Conservation (phyloP, 257 asterid species). For the Fraxinus excelsior region DNA sequence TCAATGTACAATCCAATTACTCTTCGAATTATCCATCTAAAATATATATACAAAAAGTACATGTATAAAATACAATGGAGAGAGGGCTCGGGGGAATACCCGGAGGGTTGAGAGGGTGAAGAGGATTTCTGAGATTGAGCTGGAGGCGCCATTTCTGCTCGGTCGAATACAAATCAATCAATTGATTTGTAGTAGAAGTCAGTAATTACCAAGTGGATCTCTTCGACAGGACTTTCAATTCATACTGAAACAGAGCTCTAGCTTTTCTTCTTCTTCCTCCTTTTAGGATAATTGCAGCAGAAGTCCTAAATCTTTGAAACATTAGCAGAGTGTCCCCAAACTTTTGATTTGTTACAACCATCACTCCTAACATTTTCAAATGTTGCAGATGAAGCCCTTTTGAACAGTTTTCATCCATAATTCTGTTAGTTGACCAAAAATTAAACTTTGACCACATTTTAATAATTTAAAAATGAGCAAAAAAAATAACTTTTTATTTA, state of each 20-base stretch:
- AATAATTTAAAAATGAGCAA: too few species aligned
- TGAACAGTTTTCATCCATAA: too few species aligned
- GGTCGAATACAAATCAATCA: neutral
- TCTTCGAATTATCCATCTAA: conserved; percentile 3
- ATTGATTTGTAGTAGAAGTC: neutral
- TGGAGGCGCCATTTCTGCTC: conserved; percentile 73
- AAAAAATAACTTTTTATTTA: too few species aligned
- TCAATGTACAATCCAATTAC: conserved; percentile 10
- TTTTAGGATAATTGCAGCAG: too few species aligned
- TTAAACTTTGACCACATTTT: too few species aligned
- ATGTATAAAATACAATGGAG: neutral
- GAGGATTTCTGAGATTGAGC: conserved; percentile 78
- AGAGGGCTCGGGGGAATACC: conserved; percentile 45
- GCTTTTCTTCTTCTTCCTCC: neutral
- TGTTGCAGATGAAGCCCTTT: too few species aligned
- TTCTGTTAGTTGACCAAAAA: too few species aligned
- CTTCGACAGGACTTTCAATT: neutral
- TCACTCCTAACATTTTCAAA: too few species aligned
- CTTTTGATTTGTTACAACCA: too few species aligned
- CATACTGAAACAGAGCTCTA: neutral
- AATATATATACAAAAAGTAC: neutral
- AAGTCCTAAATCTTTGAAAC: too few species aligned
- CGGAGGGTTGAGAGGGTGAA: conserved; percentile 99
- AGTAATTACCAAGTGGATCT: conserved; percentile 5
- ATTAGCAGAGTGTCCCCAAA: too few species aligned